Evolutionary conservation across 257 asterid species (phyloP).

Genomic region (Solanum neorickii): DNA sequence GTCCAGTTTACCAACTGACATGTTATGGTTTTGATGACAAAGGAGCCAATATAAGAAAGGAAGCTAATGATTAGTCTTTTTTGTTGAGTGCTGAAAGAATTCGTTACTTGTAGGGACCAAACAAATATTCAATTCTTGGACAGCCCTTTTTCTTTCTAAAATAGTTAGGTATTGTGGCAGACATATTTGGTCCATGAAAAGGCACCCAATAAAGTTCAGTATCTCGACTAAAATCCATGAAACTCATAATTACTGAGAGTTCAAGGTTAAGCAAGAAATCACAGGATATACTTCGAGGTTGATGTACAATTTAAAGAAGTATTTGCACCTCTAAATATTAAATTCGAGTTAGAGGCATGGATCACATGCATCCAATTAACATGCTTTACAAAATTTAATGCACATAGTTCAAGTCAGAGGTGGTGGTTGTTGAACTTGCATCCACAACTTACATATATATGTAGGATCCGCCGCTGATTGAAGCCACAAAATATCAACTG

Average conservation of each 20-base stretch:
- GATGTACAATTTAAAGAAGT: neutral
- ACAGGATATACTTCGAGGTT: neutral
- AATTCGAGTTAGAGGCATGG: neutral
- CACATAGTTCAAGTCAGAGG: neutral
- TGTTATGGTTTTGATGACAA: neutral
- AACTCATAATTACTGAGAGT: neutral
- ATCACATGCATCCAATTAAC: neutral
- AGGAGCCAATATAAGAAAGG: neutral
- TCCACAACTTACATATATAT: neutral
- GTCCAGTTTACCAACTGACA: neutral
- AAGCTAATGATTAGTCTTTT: neutral
- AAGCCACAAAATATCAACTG: neutral
- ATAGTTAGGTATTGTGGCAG: neutral
- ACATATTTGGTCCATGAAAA: neutral
- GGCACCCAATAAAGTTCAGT: neutral
- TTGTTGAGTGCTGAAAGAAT: neutral
- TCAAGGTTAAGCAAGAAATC: neutral
- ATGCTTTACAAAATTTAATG: neutral
- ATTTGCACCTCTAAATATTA: neutral
- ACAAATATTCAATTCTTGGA: neutral
- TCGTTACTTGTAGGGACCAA: neutral
- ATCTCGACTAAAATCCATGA: neutral
- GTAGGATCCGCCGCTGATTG: neutral
- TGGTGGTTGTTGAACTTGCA: neutral
- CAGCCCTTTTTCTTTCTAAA: neutral